Evolutionary conservation across 2,329 filamentous ascomycete species (phyloP), one percentile per base, ranked within the genome.

Genomic region (Trichoderma cornu-damae): DNA sequence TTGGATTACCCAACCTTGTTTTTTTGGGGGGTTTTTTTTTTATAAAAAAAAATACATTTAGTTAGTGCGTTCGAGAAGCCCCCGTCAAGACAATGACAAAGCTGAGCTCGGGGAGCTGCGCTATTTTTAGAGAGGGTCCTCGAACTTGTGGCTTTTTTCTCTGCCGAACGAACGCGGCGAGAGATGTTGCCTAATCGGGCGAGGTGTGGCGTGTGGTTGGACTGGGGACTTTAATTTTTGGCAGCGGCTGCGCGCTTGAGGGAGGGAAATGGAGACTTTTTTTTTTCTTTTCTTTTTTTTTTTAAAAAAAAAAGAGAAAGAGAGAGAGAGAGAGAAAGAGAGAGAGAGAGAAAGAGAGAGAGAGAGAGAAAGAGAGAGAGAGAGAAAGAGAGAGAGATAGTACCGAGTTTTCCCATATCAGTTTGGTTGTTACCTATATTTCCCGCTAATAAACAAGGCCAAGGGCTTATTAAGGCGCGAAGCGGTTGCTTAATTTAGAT

Each of bases 211-310:
- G 26, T 38, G 53, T 49, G 53, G 53, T 43, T 56, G 53, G 53
- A n/a, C 9, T 47, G 26, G 34, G 53, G 18, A n/a, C n/a, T n/a
- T n/a, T 28, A 18, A 16, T 28, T 54, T 32, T 20, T 12, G n/a
- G 37, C n/a, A 20, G 53, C 44, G 53, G 53, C 43, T 56, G 53
- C 44, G 53, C 43, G 53, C 43, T 56, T 55, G 51, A 47, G 16
- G 26, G 14, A 14, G 16, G 20, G 32, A 46, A 20, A 37, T 18
- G 32, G 20, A 35, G 35, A 16, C 7, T 22, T 38, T 37, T 24
- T 18, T 24, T n/a, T 6, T 18, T 12, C 32, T 34, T 12, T n/a
- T n/a, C n/a, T n/a, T n/a, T n/a, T n/a, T 30, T 30, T 6, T 30
- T 30, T 30, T 30, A 30, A n/a, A n/a, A n/a, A n/a, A n/a, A n/a